phyloP scores from a whole-genome alignment of 2,329 filamentous ascomycete genomes.

The Pestalotiopsis sp. region DNA sequence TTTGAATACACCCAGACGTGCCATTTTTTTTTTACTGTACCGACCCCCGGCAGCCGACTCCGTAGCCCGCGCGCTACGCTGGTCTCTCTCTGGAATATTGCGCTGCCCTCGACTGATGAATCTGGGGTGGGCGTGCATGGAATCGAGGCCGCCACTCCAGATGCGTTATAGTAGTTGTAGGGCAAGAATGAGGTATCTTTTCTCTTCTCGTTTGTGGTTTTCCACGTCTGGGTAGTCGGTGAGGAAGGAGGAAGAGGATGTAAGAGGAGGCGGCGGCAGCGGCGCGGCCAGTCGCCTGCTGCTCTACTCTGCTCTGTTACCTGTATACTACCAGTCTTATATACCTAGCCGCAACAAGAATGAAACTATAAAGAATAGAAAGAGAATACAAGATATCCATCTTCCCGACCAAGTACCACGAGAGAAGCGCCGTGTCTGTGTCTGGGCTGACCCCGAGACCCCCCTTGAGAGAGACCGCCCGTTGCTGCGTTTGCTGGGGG shows the following conservation, averaged over 20 bases:
- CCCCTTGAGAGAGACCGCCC: not conserved
- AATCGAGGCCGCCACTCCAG: not conserved
- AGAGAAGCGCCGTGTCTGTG: not conserved
- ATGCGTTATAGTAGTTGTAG: not conserved
- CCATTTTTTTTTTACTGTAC: not conserved
- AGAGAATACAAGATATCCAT: not conserved
- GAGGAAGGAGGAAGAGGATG: too few relatives aligned
- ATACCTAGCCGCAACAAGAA: too few relatives aligned
- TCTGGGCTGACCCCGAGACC: not conserved
- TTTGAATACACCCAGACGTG: not conserved
- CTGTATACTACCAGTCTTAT: too few relatives aligned
- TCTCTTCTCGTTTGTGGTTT: not conserved
- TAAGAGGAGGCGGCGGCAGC: too few relatives aligned
- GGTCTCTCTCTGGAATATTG: not conserved
- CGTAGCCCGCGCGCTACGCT: conserved; percentile 5
- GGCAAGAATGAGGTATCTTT: not conserved
- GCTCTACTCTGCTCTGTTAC: too few relatives aligned
- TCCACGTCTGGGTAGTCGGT: not conserved
- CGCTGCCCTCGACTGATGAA: not conserved
- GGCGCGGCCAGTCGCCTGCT: too few relatives aligned
- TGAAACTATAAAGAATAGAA: not conserved
- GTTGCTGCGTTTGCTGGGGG: not conserved
- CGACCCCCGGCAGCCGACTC: conserved; percentile 7
- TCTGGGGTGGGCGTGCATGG: not conserved
- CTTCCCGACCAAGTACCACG: not conserved